Conservation (phyloP, 805 yeast species). For the Danielia reshetovae region DNA sequence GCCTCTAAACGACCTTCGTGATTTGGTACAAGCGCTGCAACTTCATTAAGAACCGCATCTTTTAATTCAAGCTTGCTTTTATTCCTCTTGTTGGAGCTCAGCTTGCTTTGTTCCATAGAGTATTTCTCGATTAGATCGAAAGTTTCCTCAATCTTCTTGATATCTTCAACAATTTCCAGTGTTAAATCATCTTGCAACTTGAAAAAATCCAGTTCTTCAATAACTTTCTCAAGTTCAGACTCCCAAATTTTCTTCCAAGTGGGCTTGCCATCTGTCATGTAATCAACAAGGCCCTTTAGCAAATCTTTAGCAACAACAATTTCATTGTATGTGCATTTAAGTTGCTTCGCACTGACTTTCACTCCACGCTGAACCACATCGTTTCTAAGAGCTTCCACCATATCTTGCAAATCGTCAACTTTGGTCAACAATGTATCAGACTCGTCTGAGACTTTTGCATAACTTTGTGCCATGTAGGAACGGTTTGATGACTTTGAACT, state of each 20-base stretch:
- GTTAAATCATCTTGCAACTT: slow-evolving; percentile 85
- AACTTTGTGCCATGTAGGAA: slow-evolving; percentile 72
- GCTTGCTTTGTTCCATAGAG: slow-evolving; percentile 70
- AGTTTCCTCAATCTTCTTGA: slow-evolving; percentile 76
- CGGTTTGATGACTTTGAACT: slow-evolving; percentile 36
- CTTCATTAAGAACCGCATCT: slow-evolving; percentile 79
- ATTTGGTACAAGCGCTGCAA: slow-evolving; percentile 73
- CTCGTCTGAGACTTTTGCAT: slow-evolving; percentile 65
- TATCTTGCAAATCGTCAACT: slow-evolving; percentile 89
- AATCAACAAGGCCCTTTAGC: slow-evolving; percentile 53
- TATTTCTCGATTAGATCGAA: slow-evolving; percentile 78
- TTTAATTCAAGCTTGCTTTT: slow-evolving; percentile 52
- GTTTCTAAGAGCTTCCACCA: slow-evolving; percentile 81
- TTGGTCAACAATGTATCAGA: slow-evolving; percentile 70
- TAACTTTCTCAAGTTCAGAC: slow-evolving; percentile 78
- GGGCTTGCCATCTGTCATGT: slow-evolving; percentile 67
- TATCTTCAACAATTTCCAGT: slow-evolving; percentile 73
- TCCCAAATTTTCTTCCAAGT: slow-evolving; percentile 94
- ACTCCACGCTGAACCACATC: slow-evolving; percentile 93
- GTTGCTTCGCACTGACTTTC: slow-evolving; percentile 69
- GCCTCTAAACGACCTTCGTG: slow-evolving; percentile 87
- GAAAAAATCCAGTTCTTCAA: slow-evolving; percentile 92
- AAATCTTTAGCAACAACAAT: slow-evolving; percentile 52
- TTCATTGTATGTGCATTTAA: slow-evolving; percentile 63
- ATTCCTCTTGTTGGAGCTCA: slow-evolving; percentile 38